These are phyloP conservation scores for Anthostomella pinea DNA, from an alignment of 2,329 filamentous ascomycete genomes.

Conservation along the genomic window DNA sequence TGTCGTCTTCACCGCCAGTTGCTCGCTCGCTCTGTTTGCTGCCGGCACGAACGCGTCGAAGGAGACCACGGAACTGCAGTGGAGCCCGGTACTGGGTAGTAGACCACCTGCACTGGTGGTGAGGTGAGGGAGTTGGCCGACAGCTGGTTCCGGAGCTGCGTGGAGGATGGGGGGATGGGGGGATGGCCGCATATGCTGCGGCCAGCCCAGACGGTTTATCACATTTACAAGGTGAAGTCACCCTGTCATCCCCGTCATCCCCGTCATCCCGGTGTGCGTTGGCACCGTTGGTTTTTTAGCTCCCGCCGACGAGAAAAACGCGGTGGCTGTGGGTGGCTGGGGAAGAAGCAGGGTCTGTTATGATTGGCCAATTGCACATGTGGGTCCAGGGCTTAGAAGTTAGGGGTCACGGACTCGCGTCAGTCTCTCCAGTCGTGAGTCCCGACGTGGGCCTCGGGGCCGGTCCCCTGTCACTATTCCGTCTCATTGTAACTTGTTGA, in stretches of 20 bases:
- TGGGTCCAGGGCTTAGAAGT: too few relatives aligned
- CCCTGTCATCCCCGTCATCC: not conserved
- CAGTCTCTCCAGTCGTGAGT: slow-evolving; percentile 1
- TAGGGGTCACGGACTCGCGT: too few relatives aligned
- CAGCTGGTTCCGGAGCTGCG: too few relatives aligned
- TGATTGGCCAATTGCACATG: slow-evolving; percentile 2
- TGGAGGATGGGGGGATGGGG: slow-evolving; percentile 4
- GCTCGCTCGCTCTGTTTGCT: too few relatives aligned
- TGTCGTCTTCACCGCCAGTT: too few relatives aligned
- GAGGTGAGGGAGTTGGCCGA: too few relatives aligned
- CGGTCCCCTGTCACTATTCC: not conserved
- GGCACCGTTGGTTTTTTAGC: not conserved
- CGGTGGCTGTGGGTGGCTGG: slow-evolving; percentile 3
- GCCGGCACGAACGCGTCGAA: too few relatives aligned
- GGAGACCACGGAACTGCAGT: too few relatives aligned
- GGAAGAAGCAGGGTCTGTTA: not conserved
- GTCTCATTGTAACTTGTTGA: not conserved
- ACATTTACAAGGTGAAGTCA: not conserved
- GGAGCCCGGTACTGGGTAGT: too few relatives aligned
- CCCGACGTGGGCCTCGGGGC: not conserved
- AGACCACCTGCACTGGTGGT: too few relatives aligned
- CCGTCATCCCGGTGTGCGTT: not conserved
- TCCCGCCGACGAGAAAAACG: not conserved
- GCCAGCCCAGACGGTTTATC: slow-evolving; percentile 1
- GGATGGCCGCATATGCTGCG: slow-evolving; percentile 12